Percentiles rank a stretch among this genome's conserved stretches.
Conservation (phyloP, 495 filamentous ascomycete species). For the Pseudotulostoma volvatum region DNA sequence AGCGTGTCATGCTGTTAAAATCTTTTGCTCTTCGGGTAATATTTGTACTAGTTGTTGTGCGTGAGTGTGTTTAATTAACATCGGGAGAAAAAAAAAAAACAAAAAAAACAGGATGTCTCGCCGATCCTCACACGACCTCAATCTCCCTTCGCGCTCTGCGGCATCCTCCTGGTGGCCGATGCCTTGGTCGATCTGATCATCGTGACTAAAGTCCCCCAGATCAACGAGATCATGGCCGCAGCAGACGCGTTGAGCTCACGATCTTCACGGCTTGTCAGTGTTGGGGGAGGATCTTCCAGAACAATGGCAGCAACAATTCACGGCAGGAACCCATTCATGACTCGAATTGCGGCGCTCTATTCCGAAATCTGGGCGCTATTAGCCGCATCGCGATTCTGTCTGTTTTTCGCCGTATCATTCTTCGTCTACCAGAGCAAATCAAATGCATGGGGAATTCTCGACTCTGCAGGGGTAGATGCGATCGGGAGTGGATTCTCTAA, state of each 20-base stretch:
- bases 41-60: too few species aligned
- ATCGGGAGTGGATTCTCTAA: slow-evolving; percentile 17
- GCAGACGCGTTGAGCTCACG: slow-evolving; percentile 9
- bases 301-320: slow-evolving; percentile 1
- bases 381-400: slow-evolving; percentile 45
- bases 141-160: slow-evolving; percentile 54
- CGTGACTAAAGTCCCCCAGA: slow-evolving; percentile 33
- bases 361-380: slow-evolving; percentile 66
- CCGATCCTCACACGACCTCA: slow-evolving; percentile 45
- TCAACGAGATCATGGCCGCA: slow-evolving; percentile 24
- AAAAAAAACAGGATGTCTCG: slow-evolving; percentile 19
- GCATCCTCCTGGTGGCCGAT: slow-evolving; percentile 45
- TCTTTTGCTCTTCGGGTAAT: too few species aligned
- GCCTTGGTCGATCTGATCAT: slow-evolving; percentile 61
- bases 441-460: slow-evolving; percentile 15
- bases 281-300: slow-evolving; percentile 8
- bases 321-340: slow-evolving; percentile 11
- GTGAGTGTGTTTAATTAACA: slow-evolving; percentile 1
- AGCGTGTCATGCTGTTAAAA: too few species aligned
- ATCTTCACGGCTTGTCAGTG: slow-evolving; percentile 1
- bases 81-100: too few species aligned
- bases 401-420: slow-evolving; percentile 48
- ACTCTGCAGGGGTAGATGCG: slow-evolving; percentile 1
- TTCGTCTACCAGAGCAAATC: slow-evolving; percentile 50
- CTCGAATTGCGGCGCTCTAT: slow-evolving; percentile 31